Percentiles rank a stretch among this genome's conserved stretches.
Conservation (phyloP, 176 grass and related monocot species). For the Cenchrus americanus region DNA sequence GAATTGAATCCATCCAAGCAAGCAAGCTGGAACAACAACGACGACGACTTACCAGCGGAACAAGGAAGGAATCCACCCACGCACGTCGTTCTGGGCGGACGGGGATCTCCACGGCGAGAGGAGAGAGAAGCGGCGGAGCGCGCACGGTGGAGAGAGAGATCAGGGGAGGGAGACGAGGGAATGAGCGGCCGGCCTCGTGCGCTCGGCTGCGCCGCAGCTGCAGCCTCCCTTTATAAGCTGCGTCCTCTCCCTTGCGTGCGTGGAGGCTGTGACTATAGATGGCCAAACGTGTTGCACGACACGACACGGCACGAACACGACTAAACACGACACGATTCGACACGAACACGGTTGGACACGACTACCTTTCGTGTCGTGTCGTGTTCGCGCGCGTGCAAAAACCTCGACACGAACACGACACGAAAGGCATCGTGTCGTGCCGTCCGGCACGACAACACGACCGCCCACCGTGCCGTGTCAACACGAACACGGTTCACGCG, state of each 20-base stretch:
- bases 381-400: too few species aligned
- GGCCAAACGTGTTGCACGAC: too few species aligned
- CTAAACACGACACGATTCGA: too few species aligned
- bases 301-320: too few species aligned
- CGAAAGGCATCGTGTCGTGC: too few species aligned
- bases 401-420: too few species aligned
- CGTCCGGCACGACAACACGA: too few species aligned
- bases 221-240: slow-evolving; percentile 1
- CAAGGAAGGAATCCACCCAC: slow-evolving; percentile 10
- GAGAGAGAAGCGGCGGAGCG: background rate
- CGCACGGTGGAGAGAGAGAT: background rate
- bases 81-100: background rate
- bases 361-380: too few species aligned
- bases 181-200: background rate
- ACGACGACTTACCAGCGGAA: background rate
- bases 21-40: background rate
- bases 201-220: background rate
- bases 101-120: background rate
- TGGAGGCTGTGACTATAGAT: background rate
- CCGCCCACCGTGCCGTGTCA: too few species aligned
- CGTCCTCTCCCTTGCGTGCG: background rate
- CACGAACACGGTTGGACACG: too few species aligned
- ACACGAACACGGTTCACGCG: too few species aligned
- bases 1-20: background rate
- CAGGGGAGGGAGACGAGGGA: background rate